Base-by-base conservation (phyloP, 768 basidiomycete species). In the Boletus rufocinnamomeus region DNA sequence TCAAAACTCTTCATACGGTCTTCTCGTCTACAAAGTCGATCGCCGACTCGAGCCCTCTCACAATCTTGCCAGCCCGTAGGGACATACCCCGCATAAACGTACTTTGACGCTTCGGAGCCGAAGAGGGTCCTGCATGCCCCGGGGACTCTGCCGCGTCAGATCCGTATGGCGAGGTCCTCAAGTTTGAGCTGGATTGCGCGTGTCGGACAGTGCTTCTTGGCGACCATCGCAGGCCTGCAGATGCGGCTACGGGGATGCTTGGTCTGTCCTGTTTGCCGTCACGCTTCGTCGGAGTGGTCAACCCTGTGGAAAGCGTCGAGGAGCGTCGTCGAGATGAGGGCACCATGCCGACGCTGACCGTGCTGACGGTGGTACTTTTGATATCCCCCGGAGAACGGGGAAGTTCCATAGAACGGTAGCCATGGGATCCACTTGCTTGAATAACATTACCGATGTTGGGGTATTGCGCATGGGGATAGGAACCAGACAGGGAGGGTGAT, bases 21-120 rank as follows among this genome's bases (percentile, higher is more conserved):
- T 63, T 63, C 11, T 66, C 69, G 60, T 78, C 77, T 23, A 77
- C 77, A 58, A 78, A 78, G 57, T 78, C 77, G 38, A 78, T 69
- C 0, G 77, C 76, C 5, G 76, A 73, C 59, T 78, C 77, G 55
- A 78, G 65, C 28, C 73, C 72, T 44, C 66, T 69, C 19, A 77
- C 77, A 21, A 80, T 57, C 59, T 66, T 72, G 49, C 72, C 70
- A 56, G 77, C 69, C 28, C 75, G 66, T 54, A 71, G 52, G 35
- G 76, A 70, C 55, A 77, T 54, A 0, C 75, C 73, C 9, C 74
- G 67, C 52, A 75, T 67, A 37, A 77, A 71, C 41, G 65, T 54
- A 40, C 49, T 58, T 19, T 66, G 70, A 16, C 63, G 68, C 61
- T 72, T 78, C 13, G 62, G 41, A 4, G 69, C 50, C 28, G 61